These are phyloP conservation scores for Capsicum baccatum DNA, from an alignment of 257 asterid genomes.

Conservation along the genomic window DNA sequence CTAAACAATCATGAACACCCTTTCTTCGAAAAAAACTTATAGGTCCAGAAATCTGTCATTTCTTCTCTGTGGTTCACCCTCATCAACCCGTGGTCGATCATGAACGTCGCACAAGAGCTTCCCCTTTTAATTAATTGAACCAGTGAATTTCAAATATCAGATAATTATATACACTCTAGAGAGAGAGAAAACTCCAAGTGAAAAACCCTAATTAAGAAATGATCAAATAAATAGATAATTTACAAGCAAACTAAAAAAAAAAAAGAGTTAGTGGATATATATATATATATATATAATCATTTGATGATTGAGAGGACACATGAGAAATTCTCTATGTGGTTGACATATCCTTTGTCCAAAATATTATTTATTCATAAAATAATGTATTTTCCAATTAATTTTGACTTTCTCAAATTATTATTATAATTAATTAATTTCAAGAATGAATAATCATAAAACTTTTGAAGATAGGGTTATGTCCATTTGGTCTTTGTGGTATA, in stretches of 20 bases:
- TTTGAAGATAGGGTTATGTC: constrained; percentile 76
- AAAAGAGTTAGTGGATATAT: background rate
- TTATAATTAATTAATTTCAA: background rate
- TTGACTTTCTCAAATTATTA: constrained; percentile 28
- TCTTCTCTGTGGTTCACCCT: background rate
- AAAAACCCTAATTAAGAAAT: background rate
- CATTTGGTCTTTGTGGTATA: constrained; percentile 80
- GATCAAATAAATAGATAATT: background rate
- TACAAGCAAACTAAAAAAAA: background rate
- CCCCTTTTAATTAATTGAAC: background rate
- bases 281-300: background rate
- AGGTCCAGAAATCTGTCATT: background rate
- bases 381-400: background rate
- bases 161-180: background rate
- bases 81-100: background rate
- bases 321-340: constrained; percentile 7
- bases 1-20: background rate
- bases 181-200: background rate
- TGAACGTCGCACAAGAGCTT: background rate
- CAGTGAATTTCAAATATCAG: background rate
- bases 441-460: constrained; percentile 9
- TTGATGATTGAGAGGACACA: constrained; percentile 18
- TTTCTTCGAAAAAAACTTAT: background rate
- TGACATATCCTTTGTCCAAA: constrained; percentile 19
- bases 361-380: background rate